A percentile compares a stretch with the other conserved stretches of the same genome.
These are phyloP conservation scores for Penicillium brevicompactum DNA, from an alignment of 2,329 filamentous ascomycete species.

Conservation along the genomic window DNA sequence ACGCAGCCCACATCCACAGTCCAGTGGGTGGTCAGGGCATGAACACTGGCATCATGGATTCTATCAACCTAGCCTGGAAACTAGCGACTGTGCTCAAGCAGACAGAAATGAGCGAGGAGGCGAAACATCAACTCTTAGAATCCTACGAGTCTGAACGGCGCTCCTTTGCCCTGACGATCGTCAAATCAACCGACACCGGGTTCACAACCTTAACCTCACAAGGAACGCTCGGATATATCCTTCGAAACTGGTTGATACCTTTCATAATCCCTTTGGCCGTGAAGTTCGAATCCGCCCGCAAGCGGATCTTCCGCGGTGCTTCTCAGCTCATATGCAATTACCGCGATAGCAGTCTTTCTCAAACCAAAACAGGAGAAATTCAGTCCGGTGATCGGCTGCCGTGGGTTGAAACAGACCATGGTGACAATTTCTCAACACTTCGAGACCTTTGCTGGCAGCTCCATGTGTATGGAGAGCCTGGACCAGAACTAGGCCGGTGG, in stretches of 20 bases:
- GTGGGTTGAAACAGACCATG: slow-evolving; percentile 26
- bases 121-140: slow-evolving; percentile 46
- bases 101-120: slow-evolving; percentile 26
- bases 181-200: slow-evolving; percentile 45
- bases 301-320: slow-evolving; percentile 36
- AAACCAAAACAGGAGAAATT: slow-evolving; percentile 35
- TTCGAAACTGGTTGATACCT: slow-evolving; percentile 44
- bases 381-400: slow-evolving; percentile 53
- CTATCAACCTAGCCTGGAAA: slow-evolving; percentile 60
- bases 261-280: slow-evolving; percentile 32
- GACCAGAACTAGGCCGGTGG: slow-evolving; percentile 24
- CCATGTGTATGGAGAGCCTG: slow-evolving; percentile 31
- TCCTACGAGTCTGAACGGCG: slow-evolving; percentile 53
- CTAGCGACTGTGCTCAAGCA: slow-evolving; percentile 49
- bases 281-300: slow-evolving; percentile 20
- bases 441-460: slow-evolving; percentile 32
- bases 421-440: slow-evolving; percentile 32
- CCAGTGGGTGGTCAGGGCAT: slow-evolving; percentile 61
- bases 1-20: slow-evolving; percentile 60
- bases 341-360: slow-evolving; percentile 39
- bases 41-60: slow-evolving; percentile 60
- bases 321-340: slow-evolving; percentile 50
- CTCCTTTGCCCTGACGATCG: slow-evolving; percentile 49
- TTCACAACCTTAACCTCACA: slow-evolving; percentile 45
- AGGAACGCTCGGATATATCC: slow-evolving; percentile 44